Base-by-base conservation (phyloP, 805 yeast genomes). In the Wickerhamomyces subpelliculosus region DNA sequence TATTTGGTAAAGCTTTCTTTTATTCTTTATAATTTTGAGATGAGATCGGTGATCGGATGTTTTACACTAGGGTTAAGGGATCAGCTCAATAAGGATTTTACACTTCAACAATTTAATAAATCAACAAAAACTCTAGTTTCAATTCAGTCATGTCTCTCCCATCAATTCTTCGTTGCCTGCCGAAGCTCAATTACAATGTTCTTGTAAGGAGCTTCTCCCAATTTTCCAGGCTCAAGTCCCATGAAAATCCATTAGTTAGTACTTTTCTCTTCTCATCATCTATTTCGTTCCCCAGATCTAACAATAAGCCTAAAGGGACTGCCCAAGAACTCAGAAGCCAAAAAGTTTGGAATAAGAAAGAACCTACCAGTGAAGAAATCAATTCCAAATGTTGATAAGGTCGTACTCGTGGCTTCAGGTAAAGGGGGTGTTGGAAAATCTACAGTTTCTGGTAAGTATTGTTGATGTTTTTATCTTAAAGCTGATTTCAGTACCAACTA, bases 371-470 rank as follows among this genome's bases (percentile, higher is more conserved):
- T 76, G 9, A 71, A 64, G 40, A 74, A 68, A 41, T 57, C 59
- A 14, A 73, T 86, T 24, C 73, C 80, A 0, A 73, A 73, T n/a
- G 90, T 83, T 2, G 60, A 65, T 8, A 76, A 71, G 36, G 68
- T 84, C 2, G 44, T 86, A 74, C 81, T 59, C 70, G 95, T 9
- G 67, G 88, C 73, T 4, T 75, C 82, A 0, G 85, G 85, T 2
- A 79, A 79, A 54, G 86, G 94, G 1, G 96, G 96, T 7, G 96
- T 86, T 3, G 96, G 96, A 0, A 86, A 86, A 55, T 83, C 94
- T 0, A 87, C 96, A 1, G 67, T 84, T 3, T 44, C 52, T 13
- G 46, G 46, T 43, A 33, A n/a, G n/a, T n/a, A n/a, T n/a, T 14
- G 46, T 43, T 14, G 2, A 22, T 22, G 13, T 14, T 12, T 23